Evolutionary conservation across 768 basidiomycete species (phyloP).

Genomic region (Termitomyces heimii): DNA sequence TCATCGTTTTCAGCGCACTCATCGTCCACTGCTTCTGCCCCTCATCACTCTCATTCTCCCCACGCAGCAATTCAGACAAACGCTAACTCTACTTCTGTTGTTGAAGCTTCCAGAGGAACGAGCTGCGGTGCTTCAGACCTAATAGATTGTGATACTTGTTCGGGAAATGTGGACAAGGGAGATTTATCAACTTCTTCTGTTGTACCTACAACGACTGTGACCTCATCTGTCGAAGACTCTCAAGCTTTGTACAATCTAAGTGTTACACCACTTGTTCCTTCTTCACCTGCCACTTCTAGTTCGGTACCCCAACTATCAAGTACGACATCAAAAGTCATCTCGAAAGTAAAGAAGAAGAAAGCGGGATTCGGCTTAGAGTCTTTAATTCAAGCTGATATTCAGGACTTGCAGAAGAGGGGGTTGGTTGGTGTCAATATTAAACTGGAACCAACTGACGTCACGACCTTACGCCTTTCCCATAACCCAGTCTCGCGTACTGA

Average conservation of each 20-base stretch:
- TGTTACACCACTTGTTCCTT: not conserved
- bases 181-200: not conserved
- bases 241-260: too few relatives aligned
- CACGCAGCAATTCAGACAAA: not conserved
- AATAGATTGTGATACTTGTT: not conserved
- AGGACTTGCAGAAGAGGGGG: constrained; percentile 12
- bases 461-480: not conserved
- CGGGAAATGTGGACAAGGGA: not conserved
- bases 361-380: constrained; percentile 3
- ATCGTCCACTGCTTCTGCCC: not conserved
- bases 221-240: not conserved
- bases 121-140: not conserved
- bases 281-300: not conserved
- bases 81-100: not conserved
- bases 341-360: constrained; percentile 10
- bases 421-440: constrained; percentile 1
- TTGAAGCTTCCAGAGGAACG: not conserved
- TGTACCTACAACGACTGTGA: not conserved
- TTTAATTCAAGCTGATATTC: constrained; percentile 12
- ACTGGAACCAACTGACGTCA: constrained; percentile 3
- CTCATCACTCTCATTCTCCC: not conserved
- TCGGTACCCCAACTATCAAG: not conserved
- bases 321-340: not conserved
- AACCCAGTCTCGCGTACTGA: not conserved
- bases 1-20: not conserved